Percentiles rank a stretch among this genome's conserved stretches.
Conservation (phyloP, 2,329 filamentous ascomycete genomes). For the Alternaria novae-zelandiae region DNA sequence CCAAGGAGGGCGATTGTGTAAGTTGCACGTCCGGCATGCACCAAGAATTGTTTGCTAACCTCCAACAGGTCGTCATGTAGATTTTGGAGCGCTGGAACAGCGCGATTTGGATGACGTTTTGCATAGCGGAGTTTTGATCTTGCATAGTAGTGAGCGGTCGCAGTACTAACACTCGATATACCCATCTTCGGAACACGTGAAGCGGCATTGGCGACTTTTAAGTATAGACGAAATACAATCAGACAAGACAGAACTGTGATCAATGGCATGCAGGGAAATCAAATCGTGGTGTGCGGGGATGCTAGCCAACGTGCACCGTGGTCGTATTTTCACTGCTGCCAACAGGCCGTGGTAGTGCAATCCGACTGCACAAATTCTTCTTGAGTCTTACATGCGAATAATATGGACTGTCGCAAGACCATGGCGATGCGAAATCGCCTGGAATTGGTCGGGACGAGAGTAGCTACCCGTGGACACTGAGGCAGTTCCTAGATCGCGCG, state of each 20-base stretch:
- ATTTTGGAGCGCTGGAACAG: neutral
- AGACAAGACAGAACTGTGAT: neutral
- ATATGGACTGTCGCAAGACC: neutral
- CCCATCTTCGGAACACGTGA: slow-evolving; percentile 2
- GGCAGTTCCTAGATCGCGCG: neutral
- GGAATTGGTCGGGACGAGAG: neutral
- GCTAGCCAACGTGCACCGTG: neutral
- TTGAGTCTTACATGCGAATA: neutral
- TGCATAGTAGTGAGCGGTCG: slow-evolving; percentile 14
- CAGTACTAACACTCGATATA: slow-evolving; percentile 16
- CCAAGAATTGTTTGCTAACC: slow-evolving; percentile 11
- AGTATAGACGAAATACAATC: slow-evolving; percentile 6
- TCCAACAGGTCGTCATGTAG: slow-evolving; percentile 38
- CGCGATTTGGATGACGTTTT: slow-evolving; percentile 4
- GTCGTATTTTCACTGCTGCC: neutral
- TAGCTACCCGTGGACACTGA: neutral
- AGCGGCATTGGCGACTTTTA: neutral
- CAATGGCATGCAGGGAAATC: neutral
- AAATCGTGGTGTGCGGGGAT: neutral
- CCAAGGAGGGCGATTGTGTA: slow-evolving; percentile 91
- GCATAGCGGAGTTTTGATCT: slow-evolving; percentile 29
- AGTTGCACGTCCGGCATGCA: slow-evolving; percentile 34
- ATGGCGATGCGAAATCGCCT: neutral
- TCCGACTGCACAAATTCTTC: neutral
- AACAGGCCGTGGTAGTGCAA: neutral